Evolutionary conservation across 805 yeast species (phyloP).

Genomic region (Saturnispora hagleri): DNA sequence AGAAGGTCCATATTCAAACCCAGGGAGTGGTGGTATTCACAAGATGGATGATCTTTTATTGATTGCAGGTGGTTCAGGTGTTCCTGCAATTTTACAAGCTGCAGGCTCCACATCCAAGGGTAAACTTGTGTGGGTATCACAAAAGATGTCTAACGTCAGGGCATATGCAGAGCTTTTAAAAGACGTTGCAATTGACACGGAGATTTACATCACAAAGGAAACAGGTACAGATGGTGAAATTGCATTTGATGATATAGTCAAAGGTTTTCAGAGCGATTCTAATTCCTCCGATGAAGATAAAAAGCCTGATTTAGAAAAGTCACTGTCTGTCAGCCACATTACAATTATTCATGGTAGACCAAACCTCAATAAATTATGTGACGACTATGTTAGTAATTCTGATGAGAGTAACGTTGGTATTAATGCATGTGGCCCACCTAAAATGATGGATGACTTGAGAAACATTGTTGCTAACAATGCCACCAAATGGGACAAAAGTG

Average conservation of each 20-base stretch:
- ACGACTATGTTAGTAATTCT: constrained; percentile 26
- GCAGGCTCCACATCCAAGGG: constrained; percentile 25
- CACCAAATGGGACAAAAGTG: constrained; percentile 34
- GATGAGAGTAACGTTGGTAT: constrained; percentile 32
- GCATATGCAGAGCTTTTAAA: constrained; percentile 31
- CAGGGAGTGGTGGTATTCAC: constrained; percentile 38
- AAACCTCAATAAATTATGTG: constrained; percentile 25
- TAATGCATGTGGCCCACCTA: constrained; percentile 39
- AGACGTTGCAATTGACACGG: constrained; percentile 21
- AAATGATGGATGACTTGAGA: constrained; percentile 44
- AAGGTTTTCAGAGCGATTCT: not conserved
- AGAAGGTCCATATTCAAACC: constrained; percentile 60
- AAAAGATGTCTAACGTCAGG: constrained; percentile 37
- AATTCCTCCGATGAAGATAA: constrained; percentile 5
- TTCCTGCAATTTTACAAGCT: constrained; percentile 45
- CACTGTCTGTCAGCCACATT: constrained; percentile 13
- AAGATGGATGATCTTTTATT: constrained; percentile 43
- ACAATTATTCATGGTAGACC: constrained; percentile 36
- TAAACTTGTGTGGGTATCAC: constrained; percentile 53
- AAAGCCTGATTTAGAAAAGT: constrained; percentile 7
- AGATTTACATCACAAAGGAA: constrained; percentile 32
- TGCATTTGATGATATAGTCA: not conserved
- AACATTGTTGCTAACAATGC: constrained; percentile 35
- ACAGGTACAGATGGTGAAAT: constrained; percentile 2
- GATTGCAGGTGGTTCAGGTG: constrained; percentile 65